These are phyloP conservation scores for Starmerella sirachaensis DNA, from an alignment of 805 yeast species.

Conservation along the genomic window DNA sequence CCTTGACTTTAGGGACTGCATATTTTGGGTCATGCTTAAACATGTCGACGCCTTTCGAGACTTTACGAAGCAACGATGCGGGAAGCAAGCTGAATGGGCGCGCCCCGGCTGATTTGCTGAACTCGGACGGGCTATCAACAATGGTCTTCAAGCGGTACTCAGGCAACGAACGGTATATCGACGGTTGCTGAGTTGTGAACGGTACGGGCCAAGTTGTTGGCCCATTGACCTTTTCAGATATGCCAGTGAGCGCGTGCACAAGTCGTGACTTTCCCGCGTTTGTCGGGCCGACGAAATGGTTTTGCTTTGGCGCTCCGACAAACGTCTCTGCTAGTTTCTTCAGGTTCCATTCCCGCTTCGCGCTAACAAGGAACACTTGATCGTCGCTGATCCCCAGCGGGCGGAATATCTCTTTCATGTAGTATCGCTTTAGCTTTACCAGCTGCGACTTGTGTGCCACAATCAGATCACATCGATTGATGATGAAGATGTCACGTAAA, in stretches of 20 bases:
- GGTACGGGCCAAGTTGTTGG: slow-evolving; percentile 39
- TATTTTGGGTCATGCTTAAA: slow-evolving; percentile 18
- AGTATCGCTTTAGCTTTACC: slow-evolving; percentile 23
- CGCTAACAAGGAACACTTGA: slow-evolving; percentile 41
- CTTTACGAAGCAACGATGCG: slow-evolving; percentile 19
- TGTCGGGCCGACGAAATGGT: slow-evolving; percentile 63
- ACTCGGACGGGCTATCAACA: slow-evolving; percentile 25
- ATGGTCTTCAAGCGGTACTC: slow-evolving; percentile 20
- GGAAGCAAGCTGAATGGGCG: slow-evolving; percentile 17
- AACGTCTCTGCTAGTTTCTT: slow-evolving; percentile 28
- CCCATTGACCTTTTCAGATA: slow-evolving; percentile 1
- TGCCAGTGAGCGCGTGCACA: slow-evolving; percentile 29
- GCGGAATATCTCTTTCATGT: slow-evolving; percentile 29
- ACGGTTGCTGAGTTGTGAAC: slow-evolving; percentile 52
- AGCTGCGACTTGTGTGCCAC: slow-evolving; percentile 24
- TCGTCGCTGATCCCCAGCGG: slow-evolving; percentile 29
- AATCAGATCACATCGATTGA: slow-evolving; percentile 37
- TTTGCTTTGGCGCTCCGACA: slow-evolving; percentile 26
- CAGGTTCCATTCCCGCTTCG: slow-evolving; percentile 43
- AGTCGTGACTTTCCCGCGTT: slow-evolving; percentile 81
- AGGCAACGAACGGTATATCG: slow-evolving; percentile 31
- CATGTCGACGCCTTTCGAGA: slow-evolving; percentile 3
- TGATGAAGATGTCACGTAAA: slow-evolving; percentile 24
- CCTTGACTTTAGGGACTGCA: slow-evolving; percentile 21
- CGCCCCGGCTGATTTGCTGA: slow-evolving; percentile 10